A percentile compares a stretch with the other conserved stretches of the same genome.
Conservation (phyloP, 2,329 filamentous ascomycete genomes). For the Calonectria multiphialidica region DNA sequence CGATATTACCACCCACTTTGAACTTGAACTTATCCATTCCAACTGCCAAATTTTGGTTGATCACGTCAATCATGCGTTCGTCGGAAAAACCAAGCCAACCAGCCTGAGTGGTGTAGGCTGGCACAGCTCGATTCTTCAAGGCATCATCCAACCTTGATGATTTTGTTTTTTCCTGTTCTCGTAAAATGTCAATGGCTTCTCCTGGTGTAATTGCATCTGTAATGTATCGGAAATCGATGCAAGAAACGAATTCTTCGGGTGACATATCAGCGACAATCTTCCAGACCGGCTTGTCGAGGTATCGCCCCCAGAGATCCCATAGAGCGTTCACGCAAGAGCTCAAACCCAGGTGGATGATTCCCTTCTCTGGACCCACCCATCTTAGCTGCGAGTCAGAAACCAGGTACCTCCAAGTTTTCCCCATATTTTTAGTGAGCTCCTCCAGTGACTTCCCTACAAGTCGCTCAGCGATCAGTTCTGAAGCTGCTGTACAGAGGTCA, state of each 20-base stretch:
- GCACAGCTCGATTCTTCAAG: constrained; percentile 79
- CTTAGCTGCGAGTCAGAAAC: constrained; percentile 90
- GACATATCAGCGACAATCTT: constrained; percentile 89
- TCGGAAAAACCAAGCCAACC: constrained; percentile 92
- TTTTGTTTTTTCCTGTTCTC: constrained; percentile 75
- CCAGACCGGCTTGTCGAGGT: constrained; percentile 89
- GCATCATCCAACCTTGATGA: constrained; percentile 79
- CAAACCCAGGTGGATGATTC: constrained; percentile 90
- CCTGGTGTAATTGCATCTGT: constrained; percentile 89
- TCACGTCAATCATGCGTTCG: constrained; percentile 83
- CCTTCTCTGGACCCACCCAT: constrained; percentile 95
- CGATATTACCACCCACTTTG: constrained; percentile 71
- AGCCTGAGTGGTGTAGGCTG: constrained; percentile 90
- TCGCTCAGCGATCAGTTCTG: constrained; percentile 82
- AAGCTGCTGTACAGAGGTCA: constrained; percentile 89
- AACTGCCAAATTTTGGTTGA: constrained; percentile 79
- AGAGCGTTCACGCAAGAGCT: constrained; percentile 90
- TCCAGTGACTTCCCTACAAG: constrained; percentile 81
- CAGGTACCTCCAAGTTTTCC: constrained; percentile 88
- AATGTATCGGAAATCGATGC: constrained; percentile 95
- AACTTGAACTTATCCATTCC: constrained; percentile 96
- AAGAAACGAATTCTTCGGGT: constrained; percentile 86
- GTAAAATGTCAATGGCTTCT: constrained; percentile 82
- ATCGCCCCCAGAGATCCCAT: constrained; percentile 95
- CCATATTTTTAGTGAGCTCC: constrained; percentile 84